Conservation (phyloP, 2,329 filamentous ascomycete species). For the Curvularia hawaiiensis region DNA sequence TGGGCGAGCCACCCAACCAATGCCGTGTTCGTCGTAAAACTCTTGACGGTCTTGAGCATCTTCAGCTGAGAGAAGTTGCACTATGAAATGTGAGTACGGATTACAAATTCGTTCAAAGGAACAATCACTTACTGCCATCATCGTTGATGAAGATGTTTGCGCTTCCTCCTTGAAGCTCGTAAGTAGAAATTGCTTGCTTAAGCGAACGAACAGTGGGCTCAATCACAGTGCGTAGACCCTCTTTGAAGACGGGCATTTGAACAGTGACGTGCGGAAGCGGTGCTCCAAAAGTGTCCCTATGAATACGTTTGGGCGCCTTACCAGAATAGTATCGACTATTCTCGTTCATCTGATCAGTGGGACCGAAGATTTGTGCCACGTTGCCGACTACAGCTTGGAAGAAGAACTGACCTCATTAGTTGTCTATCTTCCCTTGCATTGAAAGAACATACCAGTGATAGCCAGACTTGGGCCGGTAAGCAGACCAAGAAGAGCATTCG, state of each 20-base stretch:
- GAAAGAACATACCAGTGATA: constrained; percentile 53
- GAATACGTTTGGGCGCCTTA: constrained; percentile 54
- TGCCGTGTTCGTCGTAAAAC: constrained; percentile 57
- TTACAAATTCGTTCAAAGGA: rapidly evolving
- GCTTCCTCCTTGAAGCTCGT: constrained; percentile 63
- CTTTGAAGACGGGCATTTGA: constrained; percentile 88
- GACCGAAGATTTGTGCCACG: constrained; percentile 68
- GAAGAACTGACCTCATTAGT: constrained; percentile 36
- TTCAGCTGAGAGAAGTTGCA: constrained; percentile 62
- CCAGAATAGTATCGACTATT: constrained; percentile 88
- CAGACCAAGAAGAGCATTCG: constrained; percentile 61
- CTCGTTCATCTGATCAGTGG: constrained; percentile 71
- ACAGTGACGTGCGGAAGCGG: constrained; percentile 72
- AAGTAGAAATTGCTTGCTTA: constrained; percentile 66
- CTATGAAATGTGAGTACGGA: constrained; percentile 11
- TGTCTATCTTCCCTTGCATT: not conserved
- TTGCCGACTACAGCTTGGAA: constrained; percentile 35
- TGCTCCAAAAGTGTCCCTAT: constrained; percentile 56
- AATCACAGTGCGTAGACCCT: constrained; percentile 76
- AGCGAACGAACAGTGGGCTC: constrained; percentile 77
- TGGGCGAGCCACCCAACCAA: constrained; percentile 57
- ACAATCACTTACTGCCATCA: constrained; percentile 56
- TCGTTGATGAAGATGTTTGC: constrained; percentile 73
- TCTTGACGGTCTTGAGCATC: constrained; percentile 53
- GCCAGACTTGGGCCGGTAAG: constrained; percentile 63